These are phyloP conservation scores for Stephania cephalantha DNA, from an alignment of 164 flowering plant species.

Conservation along the genomic window DNA sequence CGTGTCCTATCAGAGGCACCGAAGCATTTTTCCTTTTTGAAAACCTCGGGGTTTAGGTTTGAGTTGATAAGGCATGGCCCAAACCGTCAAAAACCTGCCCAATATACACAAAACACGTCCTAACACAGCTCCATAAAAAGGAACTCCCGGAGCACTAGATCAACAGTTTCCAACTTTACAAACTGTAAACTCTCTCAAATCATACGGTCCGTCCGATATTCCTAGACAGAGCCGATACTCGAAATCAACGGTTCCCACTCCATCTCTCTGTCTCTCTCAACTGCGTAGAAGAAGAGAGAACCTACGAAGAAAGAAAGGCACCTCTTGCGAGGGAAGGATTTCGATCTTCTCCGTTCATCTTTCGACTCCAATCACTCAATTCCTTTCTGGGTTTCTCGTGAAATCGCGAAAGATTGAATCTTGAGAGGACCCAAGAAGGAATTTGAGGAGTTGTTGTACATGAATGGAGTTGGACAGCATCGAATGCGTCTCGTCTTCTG, in stretches of 20 bases:
- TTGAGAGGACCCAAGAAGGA: neutral
- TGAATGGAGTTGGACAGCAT: slow-evolving; percentile 48
- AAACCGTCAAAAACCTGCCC: no score
- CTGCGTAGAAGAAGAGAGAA: neutral
- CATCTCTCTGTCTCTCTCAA: neutral
- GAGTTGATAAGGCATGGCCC: no score
- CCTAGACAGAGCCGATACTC: neutral
- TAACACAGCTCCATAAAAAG: no score
- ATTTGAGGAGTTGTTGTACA: neutral
- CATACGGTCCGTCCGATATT: neutral
- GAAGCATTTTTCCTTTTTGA: no score
- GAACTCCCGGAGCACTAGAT: neutral
- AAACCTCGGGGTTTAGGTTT: no score
- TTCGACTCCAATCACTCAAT: neutral
- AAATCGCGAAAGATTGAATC: neutral
- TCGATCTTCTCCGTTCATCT: neutral
- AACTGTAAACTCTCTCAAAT: neutral
- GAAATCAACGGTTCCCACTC: neutral
- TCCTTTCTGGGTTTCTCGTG: neutral
- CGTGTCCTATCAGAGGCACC: no score
- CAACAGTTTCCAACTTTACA: neutral
- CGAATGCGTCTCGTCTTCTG: slow-evolving; percentile 44
- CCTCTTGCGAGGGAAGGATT: neutral
- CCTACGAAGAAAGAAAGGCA: neutral
- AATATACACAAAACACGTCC: no score